Base-by-base conservation (phyloP, 2,329 filamentous ascomycete genomes). In the Hypoxylon sp. region DNA sequence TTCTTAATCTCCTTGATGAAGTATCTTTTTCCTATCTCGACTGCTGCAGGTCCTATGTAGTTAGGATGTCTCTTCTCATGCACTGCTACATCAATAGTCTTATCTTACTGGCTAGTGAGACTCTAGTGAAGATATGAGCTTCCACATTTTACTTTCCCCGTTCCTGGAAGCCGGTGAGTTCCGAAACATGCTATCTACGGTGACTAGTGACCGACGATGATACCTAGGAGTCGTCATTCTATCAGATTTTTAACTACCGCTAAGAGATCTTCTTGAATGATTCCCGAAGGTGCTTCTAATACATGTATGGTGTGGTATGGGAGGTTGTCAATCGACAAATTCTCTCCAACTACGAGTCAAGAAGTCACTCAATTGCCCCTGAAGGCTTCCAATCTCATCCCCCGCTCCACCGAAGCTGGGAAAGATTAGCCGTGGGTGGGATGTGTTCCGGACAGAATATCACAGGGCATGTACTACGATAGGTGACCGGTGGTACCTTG, bases 381-480 rank as follows among this genome's bases (percentile, higher is more conserved):
- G 24, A 57, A 19, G 17, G 35, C 35, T 39, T 39, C 26, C 9
- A 29, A 19, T 24, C 39, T 42, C 22, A 10, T 58, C 31, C 22
- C 29, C 22, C 50, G 19, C 26, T 11, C 19, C 17, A 17, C 11
- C 53, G 4, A 19, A 44, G 24, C 17, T 51, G 39, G 39, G 59
- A 51, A 59, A 48, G 22, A 59, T 55, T 46, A 59, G 42, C 47
- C 50, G 48, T 11, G 44, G 24, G 19, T 26, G 47, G 5, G 42
- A 17, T 48, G 24, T 39, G 31, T 31, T 24, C 46, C 19, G 11
- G 11, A 35, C 6, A 47, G 52, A 33, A 19, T 42, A 17, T 48
- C 47, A 61, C 37, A 50, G 37, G 50, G 37, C 51, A 44, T 63
- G 48, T 33, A 26, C 17, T 42, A 54, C 51, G 51, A 51, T 37